Base-by-base conservation (phyloP, 306 rosid genomes). In the Cicer arietinum region DNA sequence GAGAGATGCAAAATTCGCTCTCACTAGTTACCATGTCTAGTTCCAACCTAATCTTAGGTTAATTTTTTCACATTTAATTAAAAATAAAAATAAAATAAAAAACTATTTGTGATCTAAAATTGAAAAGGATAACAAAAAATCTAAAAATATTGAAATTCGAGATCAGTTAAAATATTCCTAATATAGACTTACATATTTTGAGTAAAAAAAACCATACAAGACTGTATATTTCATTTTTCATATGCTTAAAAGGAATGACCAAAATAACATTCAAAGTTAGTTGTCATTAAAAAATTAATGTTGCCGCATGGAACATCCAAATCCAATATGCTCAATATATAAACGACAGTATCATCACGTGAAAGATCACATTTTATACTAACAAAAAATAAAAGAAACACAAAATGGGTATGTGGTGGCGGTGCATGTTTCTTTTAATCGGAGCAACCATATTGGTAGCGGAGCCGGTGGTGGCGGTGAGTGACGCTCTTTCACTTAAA, bases 401-500 rank as follows among this genome's bases (percentile, higher is more conserved):
- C 17, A 7, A 70, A 64, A 76, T 76, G 78, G 51, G 16, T 17
- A 56, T 30, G 25, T 7, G 64, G 71, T 74, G 56, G 39, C 40
- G 48, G 3, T 45, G 57, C 69, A 45, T 22, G 9, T 2, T 42
- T 51, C 13, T 80, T 8, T 5, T 66, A 30, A 47, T 20, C 4
- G 77, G 45, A 69, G 44, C 18, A 60, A 16, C 10, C 48, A 48
- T 57, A 50, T 0, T 40, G 1, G 39, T 41, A 8, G 69, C 22
- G 4, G 46, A 46, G 30, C 16, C 30, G 2, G 61, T 4, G 70
- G 83, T 22, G n/a, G 62, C 17, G 40, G 71, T 35, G 60, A 90
- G 77, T n/a, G 48, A 2, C 8, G 46, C 1, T 43, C 10, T 64
- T 20, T 93, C 90, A 2, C 93, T 93, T 6, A 30, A 30, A 77